Evolutionary conservation across 2,329 filamentous ascomycete species (phyloP).

Genomic region (Keithomyces neogunnii): DNA sequence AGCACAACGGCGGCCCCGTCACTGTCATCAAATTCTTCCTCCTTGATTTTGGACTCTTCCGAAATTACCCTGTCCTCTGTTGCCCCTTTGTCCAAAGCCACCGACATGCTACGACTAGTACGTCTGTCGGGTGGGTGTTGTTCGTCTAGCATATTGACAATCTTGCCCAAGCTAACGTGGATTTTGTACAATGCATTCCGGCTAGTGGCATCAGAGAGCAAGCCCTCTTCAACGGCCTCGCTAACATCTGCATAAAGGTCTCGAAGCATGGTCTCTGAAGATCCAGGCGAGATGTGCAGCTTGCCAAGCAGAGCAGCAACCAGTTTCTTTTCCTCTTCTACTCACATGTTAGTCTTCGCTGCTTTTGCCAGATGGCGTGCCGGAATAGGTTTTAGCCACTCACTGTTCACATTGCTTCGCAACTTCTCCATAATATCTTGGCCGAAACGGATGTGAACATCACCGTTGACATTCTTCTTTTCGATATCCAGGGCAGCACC

Average conservation of each 20-base stretch:
- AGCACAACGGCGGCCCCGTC: constrained; percentile 24
- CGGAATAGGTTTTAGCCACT: constrained; percentile 21
- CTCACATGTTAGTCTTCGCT: constrained; percentile 18
- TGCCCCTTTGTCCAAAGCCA: constrained; percentile 19
- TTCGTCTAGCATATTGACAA: constrained; percentile 52
- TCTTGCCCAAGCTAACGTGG: constrained; percentile 58
- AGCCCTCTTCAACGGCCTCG: constrained; percentile 53
- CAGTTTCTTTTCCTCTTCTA: constrained; percentile 80
- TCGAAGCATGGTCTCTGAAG: constrained; percentile 48
- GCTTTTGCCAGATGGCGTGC: background rate
- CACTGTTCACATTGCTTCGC: constrained; percentile 58
- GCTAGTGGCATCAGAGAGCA: constrained; percentile 51
- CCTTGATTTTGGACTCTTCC: constrained; percentile 37
- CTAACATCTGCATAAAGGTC: constrained; percentile 49
- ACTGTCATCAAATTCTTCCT: constrained; percentile 34
- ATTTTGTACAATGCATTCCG: constrained; percentile 61
- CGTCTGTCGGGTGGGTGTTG: constrained; percentile 26
- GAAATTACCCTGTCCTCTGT: constrained; percentile 30
- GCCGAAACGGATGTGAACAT: constrained; percentile 74
- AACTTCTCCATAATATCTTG: constrained; percentile 69
- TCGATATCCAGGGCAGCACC: constrained; percentile 42
- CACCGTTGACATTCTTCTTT: constrained; percentile 60
- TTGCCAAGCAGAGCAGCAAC: constrained; percentile 73
- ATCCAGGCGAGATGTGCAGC: constrained; percentile 65
- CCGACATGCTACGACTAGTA: constrained; percentile 37